Evolutionary conservation across 192 early-diverging fungal species (phyloP).

Genomic region (Coemansia sp.): DNA sequence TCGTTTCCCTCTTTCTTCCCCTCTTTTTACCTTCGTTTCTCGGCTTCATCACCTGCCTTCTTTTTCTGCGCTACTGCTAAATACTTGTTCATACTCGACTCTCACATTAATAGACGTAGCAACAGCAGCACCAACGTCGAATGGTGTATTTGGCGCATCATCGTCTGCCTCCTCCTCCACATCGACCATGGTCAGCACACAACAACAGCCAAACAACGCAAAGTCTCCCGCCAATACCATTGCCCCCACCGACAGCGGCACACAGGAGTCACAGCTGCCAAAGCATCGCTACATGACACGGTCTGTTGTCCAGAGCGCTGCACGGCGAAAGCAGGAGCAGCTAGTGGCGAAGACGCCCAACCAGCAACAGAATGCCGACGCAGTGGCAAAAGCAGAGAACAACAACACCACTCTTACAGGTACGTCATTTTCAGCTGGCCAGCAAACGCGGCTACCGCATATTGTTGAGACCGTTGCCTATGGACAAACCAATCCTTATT

Average conservation of each 20-base stretch:
- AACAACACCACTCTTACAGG: not conserved
- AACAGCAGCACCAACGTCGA: conserved; percentile 12
- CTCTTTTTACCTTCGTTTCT: not conserved
- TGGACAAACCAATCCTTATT: conserved; percentile 28
- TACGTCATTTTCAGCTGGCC: not conserved
- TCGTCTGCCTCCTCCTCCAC: conserved; percentile 16
- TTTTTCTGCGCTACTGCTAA: conserved; percentile 8
- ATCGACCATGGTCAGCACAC: conserved; percentile 23
- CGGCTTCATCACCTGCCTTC: not conserved
- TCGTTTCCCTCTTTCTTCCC: not conserved
- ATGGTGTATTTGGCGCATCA: conserved; percentile 20
- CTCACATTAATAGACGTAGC: conserved; percentile 1
- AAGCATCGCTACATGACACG: conserved; percentile 54
- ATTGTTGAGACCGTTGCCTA: not conserved
- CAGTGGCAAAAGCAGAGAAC: not conserved
- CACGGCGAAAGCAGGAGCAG: conserved; percentile 40
- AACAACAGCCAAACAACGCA: conserved; percentile 11
- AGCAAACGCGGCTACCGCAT: conserved; percentile 14
- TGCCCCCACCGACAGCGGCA: not conserved
- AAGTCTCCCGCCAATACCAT: conserved; percentile 2
- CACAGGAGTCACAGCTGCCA: conserved; percentile 26
- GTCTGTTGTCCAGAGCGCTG: conserved; percentile 49
- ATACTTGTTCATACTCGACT: conserved; percentile 4
- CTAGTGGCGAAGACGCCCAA: conserved; percentile 4
- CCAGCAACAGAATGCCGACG: conserved; percentile 1